These are phyloP conservation scores for Ustilago xerochloae DNA, from an alignment of 1,284 basidiomycete genomes.

Conservation along the genomic window DNA sequence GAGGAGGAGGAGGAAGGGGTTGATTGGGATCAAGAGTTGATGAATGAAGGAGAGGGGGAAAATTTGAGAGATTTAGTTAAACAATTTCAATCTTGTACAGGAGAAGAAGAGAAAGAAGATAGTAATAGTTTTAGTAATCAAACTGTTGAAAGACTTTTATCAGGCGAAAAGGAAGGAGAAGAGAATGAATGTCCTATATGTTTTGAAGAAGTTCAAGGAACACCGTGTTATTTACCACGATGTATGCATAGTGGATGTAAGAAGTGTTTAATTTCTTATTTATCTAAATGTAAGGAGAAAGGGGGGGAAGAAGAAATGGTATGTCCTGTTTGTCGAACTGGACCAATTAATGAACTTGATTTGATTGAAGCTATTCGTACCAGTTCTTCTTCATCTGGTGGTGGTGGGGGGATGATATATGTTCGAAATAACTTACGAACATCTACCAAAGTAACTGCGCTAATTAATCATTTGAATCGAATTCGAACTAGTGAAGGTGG, in stretches of 20 bases:
- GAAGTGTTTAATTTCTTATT: constrained; percentile 79
- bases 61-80: constrained; percentile 52
- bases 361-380: constrained; percentile 71
- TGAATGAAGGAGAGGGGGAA: constrained; percentile 16
- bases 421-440: constrained; percentile 82
- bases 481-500: constrained; percentile 69
- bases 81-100: constrained; percentile 40
- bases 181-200: constrained; percentile 68
- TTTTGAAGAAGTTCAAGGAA: constrained; percentile 58
- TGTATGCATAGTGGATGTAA: constrained; percentile 74
- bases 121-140: constrained; percentile 28
- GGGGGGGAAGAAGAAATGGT: constrained; percentile 75
- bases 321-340: constrained; percentile 61
- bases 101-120: neutral
- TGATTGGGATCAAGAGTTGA: constrained; percentile 8
- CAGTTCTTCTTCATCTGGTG: constrained; percentile 4
- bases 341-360: constrained; percentile 73
- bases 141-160: constrained; percentile 46
- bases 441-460: constrained; percentile 85
- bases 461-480: constrained; percentile 77
- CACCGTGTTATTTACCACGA: constrained; percentile 64
- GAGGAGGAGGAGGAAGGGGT: constrained; percentile 7
- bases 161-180: constrained; percentile 5
- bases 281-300: constrained; percentile 76
- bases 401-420: constrained; percentile 9